phyloP scores from a whole-genome alignment of 352 stramenopile species.

The Globisporangium apiculatum region DNA sequence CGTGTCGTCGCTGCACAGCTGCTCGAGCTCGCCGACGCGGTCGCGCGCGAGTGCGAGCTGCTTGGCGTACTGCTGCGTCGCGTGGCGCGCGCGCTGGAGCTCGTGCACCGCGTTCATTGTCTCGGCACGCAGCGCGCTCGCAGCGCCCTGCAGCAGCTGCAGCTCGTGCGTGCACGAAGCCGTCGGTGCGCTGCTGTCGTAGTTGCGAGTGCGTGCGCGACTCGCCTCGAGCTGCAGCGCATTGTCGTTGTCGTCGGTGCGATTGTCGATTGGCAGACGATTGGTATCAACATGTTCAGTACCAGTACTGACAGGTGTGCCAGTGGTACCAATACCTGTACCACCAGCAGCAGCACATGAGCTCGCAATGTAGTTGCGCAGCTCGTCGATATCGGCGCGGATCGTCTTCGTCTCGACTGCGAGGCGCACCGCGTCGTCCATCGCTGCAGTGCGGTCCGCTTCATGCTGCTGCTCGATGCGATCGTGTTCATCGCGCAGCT shows the following conservation, averaged over 20 bases:
- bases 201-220: no score
- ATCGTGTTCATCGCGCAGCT: conserved; percentile 2
- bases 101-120: conserved; percentile 43
- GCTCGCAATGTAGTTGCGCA: conserved; percentile 42
- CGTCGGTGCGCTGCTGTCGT: no score
- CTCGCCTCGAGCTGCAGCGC: no score
- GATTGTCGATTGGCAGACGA: background rate
- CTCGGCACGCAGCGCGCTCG: conserved; percentile 38
- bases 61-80: conserved; percentile 21
- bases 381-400: conserved; percentile 33
- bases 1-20: conserved; percentile 27
- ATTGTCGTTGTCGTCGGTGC: conserved; percentile 1
- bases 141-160: conserved; percentile 38
- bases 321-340: conserved; percentile 1
- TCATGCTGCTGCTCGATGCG: conserved; percentile 23
- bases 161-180: conserved; percentile 19
- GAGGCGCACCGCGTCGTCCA: conserved; percentile 20
- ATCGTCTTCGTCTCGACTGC: conserved; percentile 20
- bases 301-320: background rate
- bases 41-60: conserved; percentile 27
- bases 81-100: conserved; percentile 33
- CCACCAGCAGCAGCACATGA: conserved; percentile 7
- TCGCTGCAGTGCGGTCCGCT: conserved; percentile 8
- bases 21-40: conserved; percentile 31
- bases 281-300: no score